These are phyloP conservation scores for Talaromyces marneffei DNA, from an alignment of 2,329 filamentous ascomycete species.

Conservation along the genomic window DNA sequence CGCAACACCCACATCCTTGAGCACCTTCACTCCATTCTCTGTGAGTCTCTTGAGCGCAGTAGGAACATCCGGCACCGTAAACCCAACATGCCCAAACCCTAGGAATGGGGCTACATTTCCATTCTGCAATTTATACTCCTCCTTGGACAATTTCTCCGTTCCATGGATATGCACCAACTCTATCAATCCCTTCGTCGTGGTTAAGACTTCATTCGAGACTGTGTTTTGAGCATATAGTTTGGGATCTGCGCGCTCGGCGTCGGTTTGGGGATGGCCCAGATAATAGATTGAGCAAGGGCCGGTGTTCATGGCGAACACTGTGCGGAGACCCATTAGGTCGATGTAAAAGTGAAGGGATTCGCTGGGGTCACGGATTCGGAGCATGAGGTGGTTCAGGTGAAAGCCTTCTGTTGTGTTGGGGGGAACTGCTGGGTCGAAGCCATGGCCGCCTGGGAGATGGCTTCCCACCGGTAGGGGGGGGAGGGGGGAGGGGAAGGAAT, in stretches of 20 bases:
- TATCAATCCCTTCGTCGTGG: constrained; percentile 29
- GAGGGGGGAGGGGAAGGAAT: constrained; percentile 2
- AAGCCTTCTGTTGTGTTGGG: constrained; percentile 27
- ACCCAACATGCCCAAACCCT: constrained; percentile 36
- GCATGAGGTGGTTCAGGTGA: constrained; percentile 36
- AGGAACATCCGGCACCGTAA: constrained; percentile 34
- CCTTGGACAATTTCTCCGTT: constrained; percentile 22
- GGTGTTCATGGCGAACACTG: constrained; percentile 36
- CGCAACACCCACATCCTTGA: constrained; percentile 32
- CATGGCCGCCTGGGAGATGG: constrained; percentile 1
- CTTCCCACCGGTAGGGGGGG: not conserved
- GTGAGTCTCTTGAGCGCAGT: constrained; percentile 27
- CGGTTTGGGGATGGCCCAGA: constrained; percentile 32
- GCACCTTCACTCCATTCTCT: constrained; percentile 25
- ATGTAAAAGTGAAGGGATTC: constrained; percentile 34
- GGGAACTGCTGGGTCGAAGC: constrained; percentile 20
- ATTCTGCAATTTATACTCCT: constrained; percentile 19
- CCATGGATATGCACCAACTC: constrained; percentile 37
- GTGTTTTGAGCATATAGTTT: constrained; percentile 26
- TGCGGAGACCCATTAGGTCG: constrained; percentile 36
- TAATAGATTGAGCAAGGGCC: constrained; percentile 39
- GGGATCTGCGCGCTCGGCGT: constrained; percentile 24
- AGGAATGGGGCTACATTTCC: constrained; percentile 32
- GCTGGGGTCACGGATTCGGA: constrained; percentile 33
- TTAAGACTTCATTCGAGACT: constrained; percentile 21